Percentiles rank a stretch among this genome's conserved stretches.
These are phyloP conservation scores for Opeltia flavorubescens DNA, from an alignment of 495 filamentous ascomycete genomes.

Conservation along the genomic window DNA sequence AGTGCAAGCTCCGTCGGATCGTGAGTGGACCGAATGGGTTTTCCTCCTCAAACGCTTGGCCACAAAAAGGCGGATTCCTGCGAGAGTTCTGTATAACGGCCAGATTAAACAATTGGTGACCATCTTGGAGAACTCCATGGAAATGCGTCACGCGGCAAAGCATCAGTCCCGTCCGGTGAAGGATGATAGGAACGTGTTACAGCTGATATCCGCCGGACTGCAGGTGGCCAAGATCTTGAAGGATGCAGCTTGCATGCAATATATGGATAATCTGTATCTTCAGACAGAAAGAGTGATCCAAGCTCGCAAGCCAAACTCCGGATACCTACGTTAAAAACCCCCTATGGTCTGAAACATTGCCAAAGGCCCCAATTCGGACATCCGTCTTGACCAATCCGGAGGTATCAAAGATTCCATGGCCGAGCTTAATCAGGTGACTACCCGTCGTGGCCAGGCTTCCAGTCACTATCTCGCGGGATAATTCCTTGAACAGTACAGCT, in stretches of 20 bases:
- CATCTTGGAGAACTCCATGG: conserved; percentile 67
- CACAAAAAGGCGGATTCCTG: conserved; percentile 72
- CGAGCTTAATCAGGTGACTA: too few relatives aligned
- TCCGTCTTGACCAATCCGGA: too few relatives aligned
- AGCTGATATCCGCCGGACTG: conserved; percentile 71
- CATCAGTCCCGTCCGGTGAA: conserved; percentile 72
- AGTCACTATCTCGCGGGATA: too few relatives aligned
- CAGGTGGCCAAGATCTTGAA: conserved; percentile 79
- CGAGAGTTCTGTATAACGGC: conserved; percentile 69
- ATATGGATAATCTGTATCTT: conserved; percentile 56
- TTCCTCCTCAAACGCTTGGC: conserved; percentile 75
- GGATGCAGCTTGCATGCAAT: conserved; percentile 68
- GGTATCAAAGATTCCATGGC: too few relatives aligned
- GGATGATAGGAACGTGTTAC: conserved; percentile 79
- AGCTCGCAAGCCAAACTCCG: conserved; percentile 34
- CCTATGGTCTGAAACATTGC: too few relatives aligned
- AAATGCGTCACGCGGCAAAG: conserved; percentile 74
- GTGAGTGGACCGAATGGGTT: conserved; percentile 89
- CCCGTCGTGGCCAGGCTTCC: too few relatives aligned
- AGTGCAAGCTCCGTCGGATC: conserved; percentile 63
- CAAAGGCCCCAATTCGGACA: background rate
- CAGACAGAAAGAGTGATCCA: conserved; percentile 63
- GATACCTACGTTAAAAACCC: conserved; percentile 1
- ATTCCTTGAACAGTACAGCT: too few relatives aligned
- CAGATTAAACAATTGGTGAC: conserved; percentile 84